Percentiles rank a stretch among this genome's conserved stretches.
Evolutionary conservation across 2,329 filamentous ascomycete genomes (phyloP).

Genomic region (Pseudocercospora macadamiae): DNA sequence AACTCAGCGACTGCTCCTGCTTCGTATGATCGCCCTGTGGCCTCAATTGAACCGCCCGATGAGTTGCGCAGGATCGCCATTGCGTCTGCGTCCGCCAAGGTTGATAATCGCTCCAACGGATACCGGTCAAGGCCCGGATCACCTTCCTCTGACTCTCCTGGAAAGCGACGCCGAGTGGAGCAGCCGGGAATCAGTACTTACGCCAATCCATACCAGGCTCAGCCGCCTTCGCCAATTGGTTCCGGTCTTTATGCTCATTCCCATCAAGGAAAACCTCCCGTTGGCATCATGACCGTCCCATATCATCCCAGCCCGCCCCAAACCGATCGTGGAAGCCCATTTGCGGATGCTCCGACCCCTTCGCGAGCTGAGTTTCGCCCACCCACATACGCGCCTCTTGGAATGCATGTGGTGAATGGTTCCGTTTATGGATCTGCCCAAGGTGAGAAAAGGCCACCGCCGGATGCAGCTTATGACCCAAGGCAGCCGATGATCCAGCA

Average conservation of each 20-base stretch:
- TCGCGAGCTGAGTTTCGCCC: not conserved
- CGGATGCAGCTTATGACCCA: conserved; percentile 8
- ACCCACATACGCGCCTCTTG: not conserved
- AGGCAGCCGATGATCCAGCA: conserved; percentile 7
- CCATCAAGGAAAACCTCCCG: not conserved
- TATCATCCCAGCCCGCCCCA: conserved; percentile 1
- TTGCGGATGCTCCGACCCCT: not conserved
- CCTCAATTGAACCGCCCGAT: conserved; percentile 30
- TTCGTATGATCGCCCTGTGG: conserved; percentile 25
- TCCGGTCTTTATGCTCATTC: not conserved
- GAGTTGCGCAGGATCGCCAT: conserved; percentile 21
- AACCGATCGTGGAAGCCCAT: conserved; percentile 11
- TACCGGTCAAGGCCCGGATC: conserved; percentile 18
- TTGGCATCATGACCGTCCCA: not conserved
- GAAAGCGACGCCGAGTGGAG: conserved; percentile 19
- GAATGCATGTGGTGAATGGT: not conserved
- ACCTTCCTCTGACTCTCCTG: conserved; percentile 10
- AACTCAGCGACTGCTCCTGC: conserved; percentile 6
- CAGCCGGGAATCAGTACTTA: not conserved
- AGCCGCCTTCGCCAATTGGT: conserved; percentile 1
- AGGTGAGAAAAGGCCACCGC: conserved; percentile 6
- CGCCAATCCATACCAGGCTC: not conserved
- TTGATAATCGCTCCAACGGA: conserved; percentile 3
- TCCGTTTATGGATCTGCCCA: not conserved
- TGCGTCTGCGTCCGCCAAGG: conserved; percentile 13